A percentile compares a stretch with the other conserved stretches of the same genome.
Evolutionary conservation across 495 filamentous ascomycete species (phyloP).

Genomic region (Penicillium taxi): DNA sequence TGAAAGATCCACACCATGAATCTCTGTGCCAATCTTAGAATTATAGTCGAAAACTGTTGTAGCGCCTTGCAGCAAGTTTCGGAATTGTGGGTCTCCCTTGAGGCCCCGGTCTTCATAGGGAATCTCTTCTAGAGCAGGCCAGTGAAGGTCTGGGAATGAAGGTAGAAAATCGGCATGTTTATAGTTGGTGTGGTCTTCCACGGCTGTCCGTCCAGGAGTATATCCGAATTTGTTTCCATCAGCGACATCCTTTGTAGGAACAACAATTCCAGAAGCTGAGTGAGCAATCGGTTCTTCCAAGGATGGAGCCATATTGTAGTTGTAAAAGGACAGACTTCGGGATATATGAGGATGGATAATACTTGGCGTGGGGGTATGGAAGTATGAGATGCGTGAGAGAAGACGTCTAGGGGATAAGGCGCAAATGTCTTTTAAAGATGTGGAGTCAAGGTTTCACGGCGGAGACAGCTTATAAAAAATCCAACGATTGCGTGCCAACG

Average conservation of each 20-base stretch:
- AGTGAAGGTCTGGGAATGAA: conserved; percentile 48
- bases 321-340: neutral
- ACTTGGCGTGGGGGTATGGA: too few species aligned
- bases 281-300: conserved; percentile 20
- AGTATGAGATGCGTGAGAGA: too few species aligned
- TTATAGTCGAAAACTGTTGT: conserved; percentile 54
- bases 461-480: too few species aligned
- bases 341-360: neutral
- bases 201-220: conserved; percentile 41
- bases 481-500: neutral
- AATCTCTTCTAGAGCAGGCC: conserved; percentile 43
- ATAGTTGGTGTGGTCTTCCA: conserved; percentile 43
- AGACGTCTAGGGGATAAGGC: too few species aligned
- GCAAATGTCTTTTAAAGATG: too few species aligned
- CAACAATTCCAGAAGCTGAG: conserved; percentile 8
- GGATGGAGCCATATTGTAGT: conserved; percentile 27
- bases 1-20: conserved; percentile 61
- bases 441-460: too few species aligned
- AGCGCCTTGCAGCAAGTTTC: conserved; percentile 42
- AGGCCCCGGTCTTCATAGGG: conserved; percentile 50
- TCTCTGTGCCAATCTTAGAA: conserved; percentile 64
- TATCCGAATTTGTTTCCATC: conserved; percentile 32
- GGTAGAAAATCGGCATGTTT: conserved; percentile 49
- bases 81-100: conserved; percentile 46
- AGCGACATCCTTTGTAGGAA: conserved; percentile 14